phyloP scores from a whole-genome alignment of 2,329 filamentous ascomycete species.

The Xylaria sp. region DNA sequence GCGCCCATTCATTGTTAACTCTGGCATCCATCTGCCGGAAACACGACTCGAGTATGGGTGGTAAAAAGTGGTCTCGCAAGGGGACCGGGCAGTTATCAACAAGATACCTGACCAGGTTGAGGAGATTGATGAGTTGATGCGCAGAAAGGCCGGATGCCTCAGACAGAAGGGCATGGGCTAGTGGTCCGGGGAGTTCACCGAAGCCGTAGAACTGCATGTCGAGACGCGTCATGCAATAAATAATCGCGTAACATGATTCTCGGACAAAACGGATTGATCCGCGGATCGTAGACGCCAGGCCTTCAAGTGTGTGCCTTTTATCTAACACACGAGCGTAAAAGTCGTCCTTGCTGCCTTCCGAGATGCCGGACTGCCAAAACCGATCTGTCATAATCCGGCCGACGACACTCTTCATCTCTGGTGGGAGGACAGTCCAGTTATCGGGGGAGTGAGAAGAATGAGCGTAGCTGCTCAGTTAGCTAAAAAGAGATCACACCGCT shows the following conservation, averaged over 20 bases:
- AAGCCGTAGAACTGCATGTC: conserved; percentile 90
- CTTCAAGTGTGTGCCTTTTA: conserved; percentile 84
- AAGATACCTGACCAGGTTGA: conserved; percentile 81
- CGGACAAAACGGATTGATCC: conserved; percentile 84
- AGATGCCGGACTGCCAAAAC: conserved; percentile 98
- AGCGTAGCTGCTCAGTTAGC: conserved; percentile 56
- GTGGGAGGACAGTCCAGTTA: conserved; percentile 74
- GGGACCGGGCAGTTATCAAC: conserved; percentile 87
- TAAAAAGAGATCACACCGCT: conserved; percentile 4
- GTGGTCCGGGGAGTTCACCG: conserved; percentile 69
- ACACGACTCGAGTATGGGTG: conserved; percentile 72
- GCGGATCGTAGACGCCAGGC: conserved; percentile 86
- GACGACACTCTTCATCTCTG: conserved; percentile 72
- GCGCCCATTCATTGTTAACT: conserved; percentile 80
- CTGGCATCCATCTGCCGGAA: conserved; percentile 85
- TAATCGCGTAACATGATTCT: conserved; percentile 88
- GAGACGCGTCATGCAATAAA: conserved; percentile 87
- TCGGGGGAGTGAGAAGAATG: conserved; percentile 84
- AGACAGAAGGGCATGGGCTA: conserved; percentile 78
- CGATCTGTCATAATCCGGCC: conserved; percentile 82
- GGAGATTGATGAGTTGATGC: conserved; percentile 88
- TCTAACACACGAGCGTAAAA: conserved; percentile 90
- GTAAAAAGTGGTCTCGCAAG: conserved; percentile 72
- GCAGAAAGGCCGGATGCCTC: conserved; percentile 79
- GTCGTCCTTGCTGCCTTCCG: conserved; percentile 89